These are phyloP conservation scores for Pseudozyma tsukubaensis DNA, from an alignment of 1,284 basidiomycete genomes.

Conservation along the genomic window DNA sequence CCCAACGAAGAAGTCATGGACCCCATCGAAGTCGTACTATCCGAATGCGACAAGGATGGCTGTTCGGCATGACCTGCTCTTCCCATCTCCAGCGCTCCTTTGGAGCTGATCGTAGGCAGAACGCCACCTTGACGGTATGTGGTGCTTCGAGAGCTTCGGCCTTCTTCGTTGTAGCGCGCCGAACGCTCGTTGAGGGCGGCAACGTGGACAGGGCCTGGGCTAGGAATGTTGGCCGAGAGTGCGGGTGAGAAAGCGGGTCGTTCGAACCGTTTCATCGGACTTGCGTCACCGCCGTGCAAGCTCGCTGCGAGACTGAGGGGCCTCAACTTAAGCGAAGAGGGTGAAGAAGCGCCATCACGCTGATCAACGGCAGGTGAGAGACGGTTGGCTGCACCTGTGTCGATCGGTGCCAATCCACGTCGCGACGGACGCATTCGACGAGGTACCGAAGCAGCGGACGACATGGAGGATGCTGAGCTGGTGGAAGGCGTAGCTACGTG, in stretches of 20 bases:
- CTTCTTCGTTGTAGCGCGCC: constrained; percentile 40
- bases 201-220: constrained; percentile 30
- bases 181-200: constrained; percentile 25
- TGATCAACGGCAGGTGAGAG: constrained; percentile 22
- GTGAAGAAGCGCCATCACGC: constrained; percentile 29
- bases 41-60: constrained; percentile 31
- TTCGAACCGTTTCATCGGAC: constrained; percentile 43
- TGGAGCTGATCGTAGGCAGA: constrained; percentile 45
- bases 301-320: constrained; percentile 43
- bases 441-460: constrained; percentile 24
- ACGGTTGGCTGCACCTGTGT: constrained; percentile 28
- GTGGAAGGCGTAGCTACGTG: constrained; percentile 31
- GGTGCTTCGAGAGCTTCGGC: constrained; percentile 31
- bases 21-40: constrained; percentile 36
- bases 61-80: constrained; percentile 23
- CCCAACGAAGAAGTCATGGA: constrained; percentile 39
- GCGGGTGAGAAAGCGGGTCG: constrained; percentile 46
- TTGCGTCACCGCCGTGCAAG: constrained; percentile 26
- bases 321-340: constrained; percentile 43
- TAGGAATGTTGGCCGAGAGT: constrained; percentile 41
- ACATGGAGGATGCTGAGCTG: constrained; percentile 32
- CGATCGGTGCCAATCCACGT: constrained; percentile 32
- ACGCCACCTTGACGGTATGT: constrained; percentile 48
- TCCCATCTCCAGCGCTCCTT: constrained; percentile 41
- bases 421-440: constrained; percentile 22